Conservation (phyloP, 352 stramenopile genomes). For the Globisporangium splendens region DNA sequence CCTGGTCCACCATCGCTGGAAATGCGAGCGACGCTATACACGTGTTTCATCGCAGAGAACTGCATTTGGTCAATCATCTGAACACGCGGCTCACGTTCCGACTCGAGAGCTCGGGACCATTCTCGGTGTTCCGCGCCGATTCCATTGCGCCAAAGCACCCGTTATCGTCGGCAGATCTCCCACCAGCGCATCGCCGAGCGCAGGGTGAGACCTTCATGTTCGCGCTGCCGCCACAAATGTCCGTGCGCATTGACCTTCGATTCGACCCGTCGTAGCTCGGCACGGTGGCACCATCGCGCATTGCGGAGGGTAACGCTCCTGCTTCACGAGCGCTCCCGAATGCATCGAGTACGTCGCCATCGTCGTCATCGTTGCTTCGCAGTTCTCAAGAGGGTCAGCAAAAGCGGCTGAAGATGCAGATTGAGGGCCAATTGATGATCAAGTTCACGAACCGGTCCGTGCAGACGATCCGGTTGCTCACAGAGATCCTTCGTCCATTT, state of each 20-base stretch:
- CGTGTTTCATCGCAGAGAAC: constrained; percentile 42
- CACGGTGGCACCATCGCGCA: constrained; percentile 1
- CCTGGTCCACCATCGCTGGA: constrained; percentile 55
- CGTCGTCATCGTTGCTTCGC: not conserved
- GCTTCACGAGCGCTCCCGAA: not conserved
- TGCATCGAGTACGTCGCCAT: not conserved
- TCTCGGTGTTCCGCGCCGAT: constrained; percentile 53
- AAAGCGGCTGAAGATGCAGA: constrained; percentile 19
- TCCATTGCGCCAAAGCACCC: constrained; percentile 61
- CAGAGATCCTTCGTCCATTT: constrained; percentile 43
- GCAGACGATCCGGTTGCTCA: constrained; percentile 50
- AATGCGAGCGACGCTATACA: constrained; percentile 19
- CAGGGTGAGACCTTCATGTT: constrained; percentile 72
- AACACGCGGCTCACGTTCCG: constrained; percentile 64
- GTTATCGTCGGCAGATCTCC: constrained; percentile 49
- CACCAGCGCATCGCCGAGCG: constrained; percentile 45
- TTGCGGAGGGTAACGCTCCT: not conserved
- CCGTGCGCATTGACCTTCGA: constrained; percentile 63
- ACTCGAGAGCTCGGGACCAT: constrained; percentile 59
- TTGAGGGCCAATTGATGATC: constrained; percentile 55
- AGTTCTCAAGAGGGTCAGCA: constrained; percentile 3
- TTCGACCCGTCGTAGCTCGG: constrained; percentile 31
- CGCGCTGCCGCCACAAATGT: constrained; percentile 58
- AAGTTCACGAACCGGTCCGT: constrained; percentile 66
- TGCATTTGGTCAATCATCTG: constrained; percentile 61